A percentile compares a stretch with the other conserved stretches of the same genome.
Evolutionary conservation across 2,329 filamentous ascomycete species (phyloP).

Genomic region (Tolypocladium ovalisporum): DNA sequence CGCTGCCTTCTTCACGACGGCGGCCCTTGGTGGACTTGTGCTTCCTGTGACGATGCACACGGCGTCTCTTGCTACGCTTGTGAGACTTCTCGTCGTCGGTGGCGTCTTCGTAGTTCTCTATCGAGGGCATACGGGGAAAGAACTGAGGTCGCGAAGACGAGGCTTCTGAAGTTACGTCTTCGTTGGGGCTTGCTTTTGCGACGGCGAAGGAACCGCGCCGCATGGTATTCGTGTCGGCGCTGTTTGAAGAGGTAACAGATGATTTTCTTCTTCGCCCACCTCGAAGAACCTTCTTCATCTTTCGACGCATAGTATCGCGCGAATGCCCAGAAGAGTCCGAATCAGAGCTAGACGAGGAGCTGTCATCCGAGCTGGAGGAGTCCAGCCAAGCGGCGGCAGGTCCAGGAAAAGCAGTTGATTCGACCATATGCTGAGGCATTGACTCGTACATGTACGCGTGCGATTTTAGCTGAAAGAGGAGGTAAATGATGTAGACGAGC

Average conservation of each 20-base stretch:
- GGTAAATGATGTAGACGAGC: constrained; percentile 71
- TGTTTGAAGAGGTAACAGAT: constrained; percentile 59
- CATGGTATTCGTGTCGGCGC: constrained; percentile 19
- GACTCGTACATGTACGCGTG: constrained; percentile 89
- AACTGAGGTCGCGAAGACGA: constrained; percentile 24
- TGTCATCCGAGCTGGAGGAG: constrained; percentile 47
- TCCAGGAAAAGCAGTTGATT: constrained; percentile 77
- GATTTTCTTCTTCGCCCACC: constrained; percentile 65
- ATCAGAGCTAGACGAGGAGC: constrained; percentile 54
- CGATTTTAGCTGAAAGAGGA: constrained; percentile 85
- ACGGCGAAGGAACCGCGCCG: constrained; percentile 32
- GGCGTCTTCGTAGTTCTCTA: constrained; percentile 30
- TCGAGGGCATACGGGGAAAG: constrained; percentile 23
- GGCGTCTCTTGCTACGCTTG: constrained; percentile 21
- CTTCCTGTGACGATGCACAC: constrained; percentile 23
- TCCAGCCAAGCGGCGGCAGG: constrained; percentile 75
- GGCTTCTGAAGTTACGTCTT: constrained; percentile 27
- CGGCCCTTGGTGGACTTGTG: constrained; percentile 25
- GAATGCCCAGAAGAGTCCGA: constrained; percentile 51
- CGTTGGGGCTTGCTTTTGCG: constrained; percentile 18
- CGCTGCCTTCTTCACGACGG: constrained; percentile 13
- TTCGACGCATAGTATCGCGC: constrained; percentile 56
- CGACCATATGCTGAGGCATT: constrained; percentile 84
- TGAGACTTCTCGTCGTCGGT: constrained; percentile 31
- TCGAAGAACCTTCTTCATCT: constrained; percentile 65